Evolutionary conservation across 2,329 filamentous ascomycete species (phyloP).

Genomic region (Aureobasidium namibiae): DNA sequence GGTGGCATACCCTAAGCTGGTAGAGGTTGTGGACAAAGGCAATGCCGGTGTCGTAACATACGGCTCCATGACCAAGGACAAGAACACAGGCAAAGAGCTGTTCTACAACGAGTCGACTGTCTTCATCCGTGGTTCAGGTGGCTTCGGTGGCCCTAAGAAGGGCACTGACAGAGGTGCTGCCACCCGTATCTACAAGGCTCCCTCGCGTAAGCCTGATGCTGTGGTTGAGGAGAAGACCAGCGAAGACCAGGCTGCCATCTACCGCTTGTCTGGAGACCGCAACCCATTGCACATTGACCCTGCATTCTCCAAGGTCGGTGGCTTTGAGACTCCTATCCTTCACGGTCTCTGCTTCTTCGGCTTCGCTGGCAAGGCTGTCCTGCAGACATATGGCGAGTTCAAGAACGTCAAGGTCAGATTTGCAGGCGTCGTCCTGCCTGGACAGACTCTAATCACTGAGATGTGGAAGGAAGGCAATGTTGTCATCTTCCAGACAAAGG

Average conservation of each 20-base stretch:
- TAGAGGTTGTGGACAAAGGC: slow-evolving; percentile 96
- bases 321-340: slow-evolving; percentile 88
- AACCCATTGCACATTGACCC: slow-evolving; percentile 97
- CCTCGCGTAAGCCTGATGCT: slow-evolving; percentile 66
- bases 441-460: slow-evolving; percentile 84
- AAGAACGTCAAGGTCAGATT: slow-evolving; percentile 92
- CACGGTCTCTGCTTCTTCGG: slow-evolving; percentile 97
- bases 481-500: slow-evolving; percentile 77
- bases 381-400: slow-evolving; percentile 71
- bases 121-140: slow-evolving; percentile 84
- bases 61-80: slow-evolving; percentile 75
- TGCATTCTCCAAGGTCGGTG: slow-evolving; percentile 85
- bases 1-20: slow-evolving; percentile 65
- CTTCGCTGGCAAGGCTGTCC: slow-evolving; percentile 81
- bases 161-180: slow-evolving; percentile 68
- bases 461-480: slow-evolving; percentile 85
- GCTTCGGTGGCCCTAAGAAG: slow-evolving; percentile 79
- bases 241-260: slow-evolving; percentile 86
- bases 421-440: slow-evolving; percentile 74
- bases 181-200: slow-evolving; percentile 71
- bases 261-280: slow-evolving; percentile 87
- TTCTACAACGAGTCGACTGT: slow-evolving; percentile 97
- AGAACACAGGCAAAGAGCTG: slow-evolving; percentile 75
- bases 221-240: slow-evolving; percentile 80
- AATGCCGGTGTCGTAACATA: slow-evolving; percentile 75